Evolutionary conservation across 495 filamentous ascomycete species (phyloP), one percentile per base, ranked within the genome.

Genomic region (Tuber magnatum): DNA sequence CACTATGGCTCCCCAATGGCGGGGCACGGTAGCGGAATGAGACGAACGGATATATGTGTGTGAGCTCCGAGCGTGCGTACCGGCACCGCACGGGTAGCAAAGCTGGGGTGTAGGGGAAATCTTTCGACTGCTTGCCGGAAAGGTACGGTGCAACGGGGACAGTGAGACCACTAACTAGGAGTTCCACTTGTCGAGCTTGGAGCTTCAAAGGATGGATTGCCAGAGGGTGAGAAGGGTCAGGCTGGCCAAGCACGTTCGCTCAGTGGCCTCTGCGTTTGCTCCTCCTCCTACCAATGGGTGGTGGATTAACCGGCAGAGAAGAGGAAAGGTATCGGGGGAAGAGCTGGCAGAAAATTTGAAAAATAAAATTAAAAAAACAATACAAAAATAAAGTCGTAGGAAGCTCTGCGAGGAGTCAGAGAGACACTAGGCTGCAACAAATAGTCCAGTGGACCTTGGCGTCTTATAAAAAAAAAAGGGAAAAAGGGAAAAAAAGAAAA

Each of bases 401-500:
- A 65, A 32, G 28, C 56, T 65, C 4, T 20, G 12, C 12, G 16
- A 65, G 6, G 28, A 65, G 28, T 35, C 56, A 51, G 46, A 65
- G n/a, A n/a, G n/a, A n/a, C n/a, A n/a, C 14, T 65, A 65, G 56
- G 56, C 56, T 65, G 56, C 56, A 65, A 35, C 56, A 35, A 65
- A 20, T 18, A 32, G 8, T 10, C 35, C 56, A 12, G 56, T 18
- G 28, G 28, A 65, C 56, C 56, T 65, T 65, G 28, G 56, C 56
- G 56, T 35, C 56, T 65, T 32, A 72, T 43, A 71, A 39, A 74
- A 69, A 42, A 74, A 32, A 70, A 61, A 41, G 70, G 35, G 41
- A 69, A 74, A 44, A 18, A 73, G 61, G 12, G 24, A 5, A n/a
- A n/a, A n/a, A n/a, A n/a, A n/a, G n/a, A 74, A 44, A 18, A 73